Percentiles rank a stretch among this genome's conserved stretches.
Conservation (phyloP, 768 basidiomycete species). For the Tricholomella constricta region DNA sequence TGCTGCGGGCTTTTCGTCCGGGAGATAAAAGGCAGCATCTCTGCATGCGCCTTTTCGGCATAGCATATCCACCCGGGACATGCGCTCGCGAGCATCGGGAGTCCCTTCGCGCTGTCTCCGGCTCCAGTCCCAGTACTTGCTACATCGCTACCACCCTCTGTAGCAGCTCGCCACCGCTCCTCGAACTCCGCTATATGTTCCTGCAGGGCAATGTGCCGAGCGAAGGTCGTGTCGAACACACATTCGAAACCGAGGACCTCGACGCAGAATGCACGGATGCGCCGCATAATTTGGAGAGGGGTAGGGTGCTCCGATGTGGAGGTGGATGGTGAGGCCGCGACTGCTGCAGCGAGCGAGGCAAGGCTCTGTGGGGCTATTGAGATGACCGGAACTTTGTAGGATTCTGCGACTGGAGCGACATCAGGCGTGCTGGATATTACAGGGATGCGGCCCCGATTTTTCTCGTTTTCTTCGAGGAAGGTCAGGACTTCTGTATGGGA, state of each 20-base stretch:
- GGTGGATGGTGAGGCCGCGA: conserved; percentile 55
- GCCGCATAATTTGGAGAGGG: conserved; percentile 63
- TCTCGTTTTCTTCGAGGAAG: conserved; percentile 62
- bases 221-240: conserved; percentile 94
- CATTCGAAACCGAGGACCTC: conserved; percentile 72
- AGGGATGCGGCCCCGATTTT: not conserved
- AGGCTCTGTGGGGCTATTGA: conserved; percentile 91
- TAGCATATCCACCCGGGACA: conserved; percentile 99
- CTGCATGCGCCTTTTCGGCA: conserved; percentile 94
- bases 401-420: conserved; percentile 25
- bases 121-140: conserved; percentile 1
- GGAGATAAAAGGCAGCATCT: conserved; percentile 90
- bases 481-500: conserved; percentile 91
- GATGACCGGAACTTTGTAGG: conserved; percentile 63
- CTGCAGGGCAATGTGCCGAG: conserved; percentile 78
- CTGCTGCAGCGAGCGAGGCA: conserved; percentile 73
- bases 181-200: conserved; percentile 84
- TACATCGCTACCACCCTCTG: conserved; percentile 16
- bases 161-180: conserved; percentile 55
- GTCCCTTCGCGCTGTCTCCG: conserved; percentile 21
- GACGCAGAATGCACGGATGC: conserved; percentile 70
- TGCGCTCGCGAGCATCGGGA: conserved; percentile 94
- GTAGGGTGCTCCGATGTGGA: conserved; percentile 42
- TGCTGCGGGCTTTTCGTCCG: conserved; percentile 92
- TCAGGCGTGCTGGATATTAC: not conserved